These are phyloP conservation scores for Citrus mangshanensis DNA, from an alignment of 345 rosid genomes.

Conservation along the genomic window DNA sequence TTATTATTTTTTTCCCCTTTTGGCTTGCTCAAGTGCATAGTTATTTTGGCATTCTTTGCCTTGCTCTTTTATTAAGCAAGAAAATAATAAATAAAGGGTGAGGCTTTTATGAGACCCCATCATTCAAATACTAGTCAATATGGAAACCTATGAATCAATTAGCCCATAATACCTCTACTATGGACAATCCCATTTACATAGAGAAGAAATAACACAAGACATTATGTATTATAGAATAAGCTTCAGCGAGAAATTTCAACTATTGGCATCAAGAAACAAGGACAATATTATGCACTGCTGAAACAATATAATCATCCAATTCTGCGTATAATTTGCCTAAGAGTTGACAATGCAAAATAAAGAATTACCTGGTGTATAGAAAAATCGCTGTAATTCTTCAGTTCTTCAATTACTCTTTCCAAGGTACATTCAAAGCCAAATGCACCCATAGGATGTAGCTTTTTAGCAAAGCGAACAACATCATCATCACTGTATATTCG, in stretches of 20 bases:
- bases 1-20: no score
- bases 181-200: neutral
- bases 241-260: neutral
- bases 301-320: neutral
- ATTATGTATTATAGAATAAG: neutral
- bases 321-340: neutral
- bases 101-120: neutral
- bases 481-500: conserved; percentile 75
- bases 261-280: neutral
- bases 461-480: conserved; percentile 67
- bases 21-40: no score
- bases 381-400: conserved; percentile 80
- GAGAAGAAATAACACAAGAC: neutral
- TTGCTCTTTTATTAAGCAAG: no score
- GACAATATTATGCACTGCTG: neutral
- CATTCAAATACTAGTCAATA: neutral
- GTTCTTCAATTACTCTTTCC: conserved; percentile 79
- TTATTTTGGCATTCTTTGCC: no score
- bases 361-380: conserved; percentile 81
- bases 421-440: conserved; percentile 87
- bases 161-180: neutral
- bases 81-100: no score
- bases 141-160: neutral
- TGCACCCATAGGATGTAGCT: conserved; percentile 77
- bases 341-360: neutral